phyloP scores from a whole-genome alignment of 108 stramenopile species.

The Bacterosira constricta region DNA sequence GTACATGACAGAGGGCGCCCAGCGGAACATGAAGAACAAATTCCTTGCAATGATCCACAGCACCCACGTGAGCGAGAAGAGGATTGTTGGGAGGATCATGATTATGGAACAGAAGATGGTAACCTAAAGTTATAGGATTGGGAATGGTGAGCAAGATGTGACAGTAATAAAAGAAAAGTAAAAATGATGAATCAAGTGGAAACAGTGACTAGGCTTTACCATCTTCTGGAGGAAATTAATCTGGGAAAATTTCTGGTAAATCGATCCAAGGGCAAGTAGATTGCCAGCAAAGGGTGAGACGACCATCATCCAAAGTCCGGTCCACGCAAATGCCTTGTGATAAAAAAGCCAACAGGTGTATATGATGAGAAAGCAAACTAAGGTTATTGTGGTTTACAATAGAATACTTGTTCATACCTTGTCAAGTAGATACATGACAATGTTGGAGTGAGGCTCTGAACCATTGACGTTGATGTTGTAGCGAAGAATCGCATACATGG shows the following conservation, averaged over 20 bases:
- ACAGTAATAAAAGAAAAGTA: too few relatives aligned
- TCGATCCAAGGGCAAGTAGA: background rate
- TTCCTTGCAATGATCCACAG: constrained; percentile 4
- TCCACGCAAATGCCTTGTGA: background rate
- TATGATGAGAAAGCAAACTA: too few relatives aligned
- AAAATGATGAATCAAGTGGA: too few relatives aligned
- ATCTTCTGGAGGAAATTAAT: too few relatives aligned
- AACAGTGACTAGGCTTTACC: too few relatives aligned
- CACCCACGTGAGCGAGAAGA: background rate
- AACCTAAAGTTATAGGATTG: background rate
- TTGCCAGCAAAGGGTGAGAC: constrained; percentile 3
- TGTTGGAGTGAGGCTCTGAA: background rate
- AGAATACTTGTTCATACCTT: too few relatives aligned
- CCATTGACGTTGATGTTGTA: background rate
- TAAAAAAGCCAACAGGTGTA: too few relatives aligned
- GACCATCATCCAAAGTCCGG: constrained; percentile 1
- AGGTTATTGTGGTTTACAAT: too few relatives aligned
- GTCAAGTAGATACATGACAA: background rate
- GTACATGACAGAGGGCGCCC: background rate
- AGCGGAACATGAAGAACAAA: background rate
- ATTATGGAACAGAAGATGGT: background rate
- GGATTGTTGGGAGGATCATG: background rate
- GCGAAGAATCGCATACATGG: background rate
- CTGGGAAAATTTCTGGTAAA: background rate
- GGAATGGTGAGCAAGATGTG: background rate